Conservation (phyloP, 768 basidiomycete species). For the Tephrocybe sp. region DNA sequence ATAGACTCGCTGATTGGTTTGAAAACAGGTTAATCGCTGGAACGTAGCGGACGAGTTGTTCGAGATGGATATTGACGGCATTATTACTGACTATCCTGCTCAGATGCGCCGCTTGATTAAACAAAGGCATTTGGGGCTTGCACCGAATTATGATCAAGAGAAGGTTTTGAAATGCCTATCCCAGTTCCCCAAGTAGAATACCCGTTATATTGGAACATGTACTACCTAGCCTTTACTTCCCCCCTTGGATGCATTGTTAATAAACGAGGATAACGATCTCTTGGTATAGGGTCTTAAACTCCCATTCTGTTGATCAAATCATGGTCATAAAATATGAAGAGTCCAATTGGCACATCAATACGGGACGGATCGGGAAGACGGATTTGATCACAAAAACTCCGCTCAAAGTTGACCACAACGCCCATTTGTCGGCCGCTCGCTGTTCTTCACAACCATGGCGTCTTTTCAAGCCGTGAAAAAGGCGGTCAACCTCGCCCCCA, state of each 20-base stretch:
- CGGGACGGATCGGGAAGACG: slow-evolving; percentile 43
- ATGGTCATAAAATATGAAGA: not conserved
- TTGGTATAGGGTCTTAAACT: not conserved
- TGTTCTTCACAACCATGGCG: slow-evolving; percentile 50
- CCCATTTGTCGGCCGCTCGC: slow-evolving; percentile 18
- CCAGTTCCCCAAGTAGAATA: slow-evolving; percentile 10
- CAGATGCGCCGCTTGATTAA: slow-evolving; percentile 55
- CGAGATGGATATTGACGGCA: slow-evolving; percentile 64
- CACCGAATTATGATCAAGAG: slow-evolving; percentile 56
- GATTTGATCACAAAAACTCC: slow-evolving; percentile 29
- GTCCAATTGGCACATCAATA: not conserved
- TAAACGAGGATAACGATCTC: not conserved
- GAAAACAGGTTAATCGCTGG: slow-evolving; percentile 54
- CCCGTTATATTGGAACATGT: not conserved
- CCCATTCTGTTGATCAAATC: no score
- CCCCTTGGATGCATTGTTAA: not conserved
- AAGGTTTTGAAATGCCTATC: slow-evolving; percentile 60
- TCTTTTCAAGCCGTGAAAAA: slow-evolving; percentile 75
- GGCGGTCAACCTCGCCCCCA: slow-evolving; percentile 78
- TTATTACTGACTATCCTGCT: slow-evolving; percentile 75
- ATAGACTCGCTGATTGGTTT: not conserved
- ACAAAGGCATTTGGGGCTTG: slow-evolving; percentile 48
- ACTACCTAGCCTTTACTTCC: not conserved
- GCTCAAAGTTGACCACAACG: slow-evolving; percentile 25
- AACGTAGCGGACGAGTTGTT: slow-evolving; percentile 60